Percentiles rank a stretch among this genome's conserved stretches.
Conservation (phyloP, 169 alveolate genomes). For the Plasmodium yoelii region DNA sequence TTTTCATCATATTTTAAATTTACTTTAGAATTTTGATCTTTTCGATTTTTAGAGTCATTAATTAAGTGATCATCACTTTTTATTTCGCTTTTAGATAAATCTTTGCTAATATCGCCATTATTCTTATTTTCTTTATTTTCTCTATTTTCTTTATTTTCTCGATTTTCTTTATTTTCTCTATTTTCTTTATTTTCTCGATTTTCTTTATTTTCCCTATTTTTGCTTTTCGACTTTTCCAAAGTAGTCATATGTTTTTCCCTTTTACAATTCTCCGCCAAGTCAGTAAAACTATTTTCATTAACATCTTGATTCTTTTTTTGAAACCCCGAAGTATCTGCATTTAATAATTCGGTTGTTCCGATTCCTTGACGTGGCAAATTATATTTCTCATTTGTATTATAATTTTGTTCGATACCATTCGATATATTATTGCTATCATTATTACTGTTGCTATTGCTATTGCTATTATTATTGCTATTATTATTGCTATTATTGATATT, state of each 20-base stretch:
- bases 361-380: too few relatives aligned
- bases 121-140: not conserved
- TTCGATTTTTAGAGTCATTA: constrained; percentile 17
- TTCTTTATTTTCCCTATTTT: constrained; percentile 1
- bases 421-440: not conserved
- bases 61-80: constrained; percentile 6
- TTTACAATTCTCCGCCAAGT: not conserved
- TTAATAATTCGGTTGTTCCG: too few relatives aligned
- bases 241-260: not conserved
- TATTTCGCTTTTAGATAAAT: not conserved
- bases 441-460: too few relatives aligned
- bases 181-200: not conserved
- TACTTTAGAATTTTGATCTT: constrained; percentile 19
- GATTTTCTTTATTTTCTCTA: not conserved
- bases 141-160: constrained; percentile 1
- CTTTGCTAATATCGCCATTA: constrained; percentile 2
- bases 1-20: constrained; percentile 51
- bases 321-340: not conserved
- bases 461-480: too few relatives aligned
- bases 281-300: not conserved
- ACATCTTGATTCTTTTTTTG: not conserved
- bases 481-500: too few relatives aligned
- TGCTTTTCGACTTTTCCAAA: not conserved
- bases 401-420: not conserved
- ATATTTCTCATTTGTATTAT: not conserved